These are phyloP conservation scores for Plasmodium vivax DNA, from an alignment of 169 alveolate species.

Conservation along the genomic window DNA sequence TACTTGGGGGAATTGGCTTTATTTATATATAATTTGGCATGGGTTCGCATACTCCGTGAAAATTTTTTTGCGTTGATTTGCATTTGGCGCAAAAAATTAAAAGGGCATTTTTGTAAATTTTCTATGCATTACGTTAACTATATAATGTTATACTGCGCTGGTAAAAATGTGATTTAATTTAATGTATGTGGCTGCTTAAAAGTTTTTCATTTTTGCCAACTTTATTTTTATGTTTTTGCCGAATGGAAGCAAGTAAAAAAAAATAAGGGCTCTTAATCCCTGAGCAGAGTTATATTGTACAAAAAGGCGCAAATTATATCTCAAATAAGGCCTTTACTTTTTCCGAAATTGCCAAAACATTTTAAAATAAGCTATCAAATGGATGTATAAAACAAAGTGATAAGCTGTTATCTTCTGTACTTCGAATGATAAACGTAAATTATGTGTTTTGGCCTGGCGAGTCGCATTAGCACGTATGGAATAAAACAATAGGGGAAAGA, in stretches of 20 bases:
- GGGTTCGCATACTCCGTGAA: neutral
- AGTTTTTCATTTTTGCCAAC: neutral
- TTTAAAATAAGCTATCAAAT: neutral
- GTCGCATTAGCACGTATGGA: neutral
- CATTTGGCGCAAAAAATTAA: neutral
- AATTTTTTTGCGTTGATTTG: neutral
- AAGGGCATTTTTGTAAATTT: neutral
- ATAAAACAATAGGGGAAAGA: neutral
- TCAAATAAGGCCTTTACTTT: neutral
- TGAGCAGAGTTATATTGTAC: neutral
- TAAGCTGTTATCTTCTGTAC: neutral
- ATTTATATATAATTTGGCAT: neutral
- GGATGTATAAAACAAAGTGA: neutral
- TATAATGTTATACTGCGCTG: neutral
- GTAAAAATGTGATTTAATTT: neutral
- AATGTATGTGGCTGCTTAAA: neutral
- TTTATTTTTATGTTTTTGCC: neutral
- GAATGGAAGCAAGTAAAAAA: neutral
- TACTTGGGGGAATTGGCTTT: neutral
- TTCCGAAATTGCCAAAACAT: neutral
- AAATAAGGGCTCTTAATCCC: neutral
- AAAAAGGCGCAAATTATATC: neutral
- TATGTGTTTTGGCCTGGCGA: neutral
- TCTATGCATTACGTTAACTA: neutral
- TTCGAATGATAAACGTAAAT: neutral